Evolutionary conservation across 495 filamentous ascomycete species (phyloP), one percentile per base, ranked within the genome.

Genomic region (Astrocystis sublimbata): DNA sequence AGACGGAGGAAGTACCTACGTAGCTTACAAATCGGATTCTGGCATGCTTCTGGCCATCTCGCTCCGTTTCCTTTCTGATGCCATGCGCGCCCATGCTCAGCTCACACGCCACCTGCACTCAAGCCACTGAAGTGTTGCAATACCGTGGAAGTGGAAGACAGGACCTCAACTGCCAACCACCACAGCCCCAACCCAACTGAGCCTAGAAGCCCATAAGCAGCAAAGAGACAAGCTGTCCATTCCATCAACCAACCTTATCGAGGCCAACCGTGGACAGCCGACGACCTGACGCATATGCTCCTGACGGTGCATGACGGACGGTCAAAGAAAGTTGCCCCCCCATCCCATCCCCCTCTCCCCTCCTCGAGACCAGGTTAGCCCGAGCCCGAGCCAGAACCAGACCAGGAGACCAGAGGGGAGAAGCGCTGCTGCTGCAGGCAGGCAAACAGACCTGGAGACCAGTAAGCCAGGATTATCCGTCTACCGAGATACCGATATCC

Each of bases 1-100:
- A n/a, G n/a, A n/a, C n/a, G n/a, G n/a, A n/a, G n/a, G n/a, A n/a
- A n/a, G n/a, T n/a, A n/a, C n/a, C n/a, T n/a, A n/a, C n/a, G n/a
- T n/a, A n/a, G 56, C 53, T 66, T 59, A 61, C 52, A 53, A 56
- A 53, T 53, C 49, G 52, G 38, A 61, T 61, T 53, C 57, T 57
- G 19, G 33, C 46, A 28, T 21, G 35, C 50, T 61, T 42, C 35
- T 35, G 40, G 30, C 35, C 38, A 12, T 43, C 47, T 57, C 49
- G 23, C 24, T 61, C 59, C 50, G 28, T 56, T 61, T 42, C 49
- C 59, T 53, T n/a, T 53, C 59, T 46, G 24, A 23, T 35, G 13
- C 49, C 9, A 23, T 33, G 8, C 49, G 23, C 30, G 24, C 50
- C 41, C 41, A 43, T 9, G 23, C 19, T 12, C 41, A 38, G 12